A percentile compares a stretch with the other conserved stretches of the same genome.
These are phyloP conservation scores for Trypanosoma rangeli DNA, from an alignment of 208 protist species.

Conservation along the genomic window DNA sequence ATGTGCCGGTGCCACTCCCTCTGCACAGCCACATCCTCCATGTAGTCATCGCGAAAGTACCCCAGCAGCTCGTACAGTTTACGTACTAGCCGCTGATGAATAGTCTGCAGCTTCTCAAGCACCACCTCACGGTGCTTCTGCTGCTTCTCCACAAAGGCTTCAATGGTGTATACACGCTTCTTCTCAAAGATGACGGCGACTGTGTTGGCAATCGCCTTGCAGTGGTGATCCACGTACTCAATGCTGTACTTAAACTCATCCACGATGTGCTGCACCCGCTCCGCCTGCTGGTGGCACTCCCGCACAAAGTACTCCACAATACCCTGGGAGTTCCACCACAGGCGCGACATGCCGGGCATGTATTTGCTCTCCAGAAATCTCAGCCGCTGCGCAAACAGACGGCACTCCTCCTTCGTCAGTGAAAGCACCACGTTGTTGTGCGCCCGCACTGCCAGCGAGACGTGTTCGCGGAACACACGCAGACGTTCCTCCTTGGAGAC, in stretches of 20 bases:
- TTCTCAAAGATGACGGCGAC: conserved; percentile 94
- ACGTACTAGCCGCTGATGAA: conserved; percentile 84
- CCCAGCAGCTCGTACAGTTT: conserved; percentile 84
- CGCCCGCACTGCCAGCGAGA: conserved; percentile 93
- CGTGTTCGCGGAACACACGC: conserved; percentile 95
- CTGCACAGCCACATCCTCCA: conserved; percentile 68
- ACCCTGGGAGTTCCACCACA: conserved; percentile 94
- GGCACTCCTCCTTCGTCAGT: conserved; percentile 89
- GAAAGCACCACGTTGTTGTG: conserved; percentile 95
- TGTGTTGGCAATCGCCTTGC: conserved; percentile 90
- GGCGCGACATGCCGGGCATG: conserved; percentile 90
- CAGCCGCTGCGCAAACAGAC: conserved; percentile 94
- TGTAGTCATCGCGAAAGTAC: conserved; percentile 94
- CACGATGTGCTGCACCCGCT: conserved; percentile 88
- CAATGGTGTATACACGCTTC: conserved; percentile 92
- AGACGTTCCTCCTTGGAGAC: conserved; percentile 89
- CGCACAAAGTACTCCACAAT: conserved; percentile 96
- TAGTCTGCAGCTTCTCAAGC: conserved; percentile 66
- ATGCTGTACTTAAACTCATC: conserved; percentile 94
- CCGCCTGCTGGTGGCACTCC: conserved; percentile 88
- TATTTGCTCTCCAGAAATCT: conserved; percentile 91
- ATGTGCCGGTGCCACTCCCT: conserved; percentile 93
- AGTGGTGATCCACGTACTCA: conserved; percentile 87
- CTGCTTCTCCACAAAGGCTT: conserved; percentile 90
- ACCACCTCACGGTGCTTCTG: conserved; percentile 72